These are phyloP conservation scores for Funneliformis mosseae DNA, from an alignment of 192 early-diverging fungal genomes.

Conservation along the genomic window DNA sequence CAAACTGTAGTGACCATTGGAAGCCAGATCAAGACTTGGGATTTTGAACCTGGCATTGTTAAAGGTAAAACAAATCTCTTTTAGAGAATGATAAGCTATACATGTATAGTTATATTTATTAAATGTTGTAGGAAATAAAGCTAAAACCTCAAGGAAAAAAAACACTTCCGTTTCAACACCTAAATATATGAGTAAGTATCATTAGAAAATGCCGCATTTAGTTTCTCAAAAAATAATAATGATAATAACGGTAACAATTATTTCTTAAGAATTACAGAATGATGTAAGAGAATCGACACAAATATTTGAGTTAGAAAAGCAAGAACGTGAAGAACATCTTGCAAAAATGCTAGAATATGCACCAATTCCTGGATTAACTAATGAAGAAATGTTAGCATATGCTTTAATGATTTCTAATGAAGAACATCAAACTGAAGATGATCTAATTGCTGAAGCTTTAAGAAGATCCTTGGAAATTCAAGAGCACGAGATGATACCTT, in stretches of 20 bases:
- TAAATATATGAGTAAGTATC: background rate
- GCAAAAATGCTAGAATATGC: background rate
- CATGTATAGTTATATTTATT: background rate
- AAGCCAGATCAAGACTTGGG: background rate
- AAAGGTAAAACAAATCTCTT: background rate
- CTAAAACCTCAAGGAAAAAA: background rate
- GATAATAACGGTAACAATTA: too few relatives aligned
- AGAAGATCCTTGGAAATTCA: background rate
- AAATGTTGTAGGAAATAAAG: background rate
- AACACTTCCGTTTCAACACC: background rate
- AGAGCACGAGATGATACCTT: background rate
- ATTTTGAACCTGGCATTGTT: background rate
- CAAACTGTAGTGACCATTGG: background rate
- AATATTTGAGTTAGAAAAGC: background rate
- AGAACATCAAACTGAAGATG: background rate
- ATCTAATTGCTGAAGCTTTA: slow-evolving; percentile 1
- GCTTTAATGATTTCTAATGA: slow-evolving; percentile 17
- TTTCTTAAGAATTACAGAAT: background rate
- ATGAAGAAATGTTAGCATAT: slow-evolving; percentile 17
- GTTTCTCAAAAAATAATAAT: background rate
- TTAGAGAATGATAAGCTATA: background rate
- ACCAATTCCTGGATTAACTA: background rate
- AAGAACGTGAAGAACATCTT: background rate
- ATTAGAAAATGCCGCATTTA: background rate
- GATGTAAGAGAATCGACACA: slow-evolving; percentile 5